Evolutionary conservation across 805 yeast species (phyloP), one percentile per base, ranked within the genome.

Genomic region (Candida insectalens): DNA sequence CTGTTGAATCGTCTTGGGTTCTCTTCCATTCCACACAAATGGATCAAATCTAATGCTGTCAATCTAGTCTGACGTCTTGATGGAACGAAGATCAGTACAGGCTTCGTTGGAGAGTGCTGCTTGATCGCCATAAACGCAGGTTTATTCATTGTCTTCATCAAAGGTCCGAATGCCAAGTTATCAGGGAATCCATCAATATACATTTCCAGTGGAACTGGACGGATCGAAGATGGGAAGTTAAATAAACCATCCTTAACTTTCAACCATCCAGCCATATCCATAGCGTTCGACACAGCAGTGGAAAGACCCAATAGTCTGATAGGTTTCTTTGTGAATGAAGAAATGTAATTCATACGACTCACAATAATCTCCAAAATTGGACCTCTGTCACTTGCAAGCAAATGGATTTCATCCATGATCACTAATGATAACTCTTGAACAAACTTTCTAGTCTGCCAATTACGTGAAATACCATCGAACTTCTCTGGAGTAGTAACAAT

Each of bases 111-210:
- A 0, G 95, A 82, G 52, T 88, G 95, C 42, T 83, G 85, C 50
- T 85, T 83, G 42, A 87, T 87, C 0, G 96, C 95, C 79, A 80
- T 73, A 49, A 82, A 87, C 0, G 94, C 89, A 1, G 96, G 96
- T 47, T 69, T 85, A 65, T 77, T 85, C 92, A 74, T 83, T 16
- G 76, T 82, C 62, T 76, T 83, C 95, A 83, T 83, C 48, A 83
- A 62, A 1, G 89, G 85, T 46, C 87, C 77, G 49, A 83, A 82
- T 1, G 85, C 87, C 40, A 79, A 64, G 41, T 80, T 78, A 42
- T 82, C 92, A 1, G 87, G 88, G 46, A 78, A 83, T 0, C 94
- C 94, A 50, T 83, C 94, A 41, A 83, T 83, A 46, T 78, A 83
- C 89, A 83, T 83, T 46, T 83, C 81, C 37, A 83, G 60, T 2